phyloP scores from a whole-genome alignment of 805 yeast species.

The Saccharomycopsis lassenensis region DNA sequence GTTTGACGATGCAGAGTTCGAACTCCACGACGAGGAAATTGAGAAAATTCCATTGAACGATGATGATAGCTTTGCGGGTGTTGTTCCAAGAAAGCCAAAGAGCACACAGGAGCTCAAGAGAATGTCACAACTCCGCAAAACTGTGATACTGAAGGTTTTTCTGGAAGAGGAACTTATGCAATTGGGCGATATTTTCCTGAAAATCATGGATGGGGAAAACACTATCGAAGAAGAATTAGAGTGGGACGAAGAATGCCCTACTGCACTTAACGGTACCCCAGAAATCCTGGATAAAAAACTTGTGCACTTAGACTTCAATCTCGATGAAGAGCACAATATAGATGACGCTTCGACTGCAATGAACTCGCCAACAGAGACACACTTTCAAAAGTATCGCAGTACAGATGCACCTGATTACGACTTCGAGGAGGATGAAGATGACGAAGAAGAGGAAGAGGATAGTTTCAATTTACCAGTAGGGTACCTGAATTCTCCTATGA shows the following conservation, averaged over 20 bases:
- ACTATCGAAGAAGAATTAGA: background rate
- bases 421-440: slow-evolving; percentile 1
- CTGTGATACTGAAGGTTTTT: slow-evolving; percentile 15
- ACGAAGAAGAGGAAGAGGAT: slow-evolving; percentile 1
- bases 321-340: too few relatives aligned
- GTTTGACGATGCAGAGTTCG: slow-evolving; percentile 1
- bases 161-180: slow-evolving; percentile 13
- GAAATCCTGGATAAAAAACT: background rate
- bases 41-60: too few relatives aligned
- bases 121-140: slow-evolving; percentile 8
- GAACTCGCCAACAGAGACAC: too few relatives aligned
- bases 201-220: slow-evolving; percentile 1
- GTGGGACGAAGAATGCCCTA: slow-evolving; percentile 15
- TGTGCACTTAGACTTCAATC: too few relatives aligned
- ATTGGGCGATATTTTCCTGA: slow-evolving; percentile 10
- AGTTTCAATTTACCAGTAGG: slow-evolving; percentile 8
- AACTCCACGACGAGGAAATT: too few relatives aligned
- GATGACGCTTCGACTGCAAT: too few relatives aligned
- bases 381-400: too few relatives aligned
- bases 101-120: too few relatives aligned
- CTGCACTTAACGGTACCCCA: slow-evolving; percentile 13
- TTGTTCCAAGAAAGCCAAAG: too few relatives aligned
- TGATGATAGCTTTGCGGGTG: too few relatives aligned
- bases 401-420: slow-evolving; percentile 1
- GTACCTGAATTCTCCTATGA: too few relatives aligned